These are phyloP conservation scores for Quercus parvula DNA, from an alignment of 306 rosid genomes.

Conservation along the genomic window DNA sequence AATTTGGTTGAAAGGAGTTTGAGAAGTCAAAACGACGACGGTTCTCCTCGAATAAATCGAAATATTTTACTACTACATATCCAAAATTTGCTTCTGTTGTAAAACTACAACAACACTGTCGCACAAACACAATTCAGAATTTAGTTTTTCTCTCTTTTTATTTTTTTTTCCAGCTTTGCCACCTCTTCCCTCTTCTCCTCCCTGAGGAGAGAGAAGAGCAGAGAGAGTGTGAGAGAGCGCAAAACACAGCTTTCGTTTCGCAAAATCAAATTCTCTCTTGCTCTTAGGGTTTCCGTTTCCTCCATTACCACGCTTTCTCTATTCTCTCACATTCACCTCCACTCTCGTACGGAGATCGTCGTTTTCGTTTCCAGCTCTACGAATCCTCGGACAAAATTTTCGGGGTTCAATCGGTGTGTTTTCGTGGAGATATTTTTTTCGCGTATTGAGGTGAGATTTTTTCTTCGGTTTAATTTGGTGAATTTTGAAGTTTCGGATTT, in stretches of 20 bases:
- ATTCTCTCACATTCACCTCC: constrained; percentile 2
- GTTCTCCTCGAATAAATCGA: not conserved
- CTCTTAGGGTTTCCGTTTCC: constrained; percentile 29
- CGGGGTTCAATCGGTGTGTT: not conserved
- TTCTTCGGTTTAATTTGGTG: constrained; percentile 2
- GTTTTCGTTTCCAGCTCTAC: not conserved
- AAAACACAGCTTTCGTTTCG: not conserved
- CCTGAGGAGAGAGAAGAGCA: constrained; percentile 1
- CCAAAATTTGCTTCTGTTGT: not conserved
- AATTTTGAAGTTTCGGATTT: not conserved
- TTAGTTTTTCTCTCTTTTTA: not conserved
- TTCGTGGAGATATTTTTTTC: not conserved
- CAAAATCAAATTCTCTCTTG: constrained; percentile 7
- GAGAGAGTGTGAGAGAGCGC: not conserved
- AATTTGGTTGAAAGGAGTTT: not conserved
- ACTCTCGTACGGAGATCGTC: not conserved
- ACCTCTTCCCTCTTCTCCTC: constrained; percentile 26
- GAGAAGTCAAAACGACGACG: constrained; percentile 2
- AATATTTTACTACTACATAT: not conserved
- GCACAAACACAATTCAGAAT: constrained; percentile 2
- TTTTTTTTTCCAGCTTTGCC: constrained; percentile 19
- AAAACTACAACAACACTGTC: not conserved
- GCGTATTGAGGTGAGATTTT: constrained; percentile 19
- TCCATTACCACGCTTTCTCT: constrained; percentile 16
- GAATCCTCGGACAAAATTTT: not conserved